Percentiles rank a stretch among this genome's conserved stretches.
These are phyloP conservation scores for Bipolaris bicolor DNA, from an alignment of 2,329 filamentous ascomycete species.

Conservation along the genomic window DNA sequence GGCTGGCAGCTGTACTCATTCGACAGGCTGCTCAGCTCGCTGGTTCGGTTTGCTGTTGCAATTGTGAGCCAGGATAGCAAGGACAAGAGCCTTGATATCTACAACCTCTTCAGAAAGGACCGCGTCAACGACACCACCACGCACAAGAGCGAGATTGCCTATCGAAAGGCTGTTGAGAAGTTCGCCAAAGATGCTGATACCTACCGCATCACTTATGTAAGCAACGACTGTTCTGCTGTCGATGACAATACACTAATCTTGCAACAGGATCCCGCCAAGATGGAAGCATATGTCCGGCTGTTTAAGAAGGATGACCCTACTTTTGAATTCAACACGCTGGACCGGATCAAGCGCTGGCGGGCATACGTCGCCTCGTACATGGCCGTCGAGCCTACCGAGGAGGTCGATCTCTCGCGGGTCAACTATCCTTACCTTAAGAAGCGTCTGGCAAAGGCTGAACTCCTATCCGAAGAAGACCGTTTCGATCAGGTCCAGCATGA, in stretches of 20 bases:
- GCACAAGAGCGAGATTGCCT: conserved; percentile 86
- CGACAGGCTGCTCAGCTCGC: conserved; percentile 81
- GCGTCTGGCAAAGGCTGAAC: conserved; percentile 45
- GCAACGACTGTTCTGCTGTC: conserved; percentile 48
- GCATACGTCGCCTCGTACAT: conserved; percentile 95
- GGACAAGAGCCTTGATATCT: conserved; percentile 91
- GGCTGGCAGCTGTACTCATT: conserved; percentile 95
- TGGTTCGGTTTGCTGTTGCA: conserved; percentile 80
- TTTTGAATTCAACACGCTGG: conserved; percentile 75
- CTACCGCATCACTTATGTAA: conserved; percentile 88
- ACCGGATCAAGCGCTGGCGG: conserved; percentile 74
- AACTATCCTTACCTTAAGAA: conserved; percentile 52
- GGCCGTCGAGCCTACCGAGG: conserved; percentile 79
- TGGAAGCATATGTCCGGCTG: conserved; percentile 76
- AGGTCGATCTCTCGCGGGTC: conserved; percentile 45
- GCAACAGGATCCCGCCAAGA: conserved; percentile 63
- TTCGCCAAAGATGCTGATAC: conserved; percentile 91
- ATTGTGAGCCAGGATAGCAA: conserved; percentile 86
- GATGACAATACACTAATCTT: conserved; percentile 32
- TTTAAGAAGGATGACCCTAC: conserved; percentile 84
- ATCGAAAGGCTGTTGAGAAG: conserved; percentile 90
- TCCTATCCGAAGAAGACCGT: conserved; percentile 39
- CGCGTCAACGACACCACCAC: conserved; percentile 84
- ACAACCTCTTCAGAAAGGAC: conserved; percentile 83
- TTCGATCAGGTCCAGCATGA: conserved; percentile 40